phyloP scores from a whole-genome alignment of 163 green algal genomes.

The Scenedesmus sp. region DNA sequence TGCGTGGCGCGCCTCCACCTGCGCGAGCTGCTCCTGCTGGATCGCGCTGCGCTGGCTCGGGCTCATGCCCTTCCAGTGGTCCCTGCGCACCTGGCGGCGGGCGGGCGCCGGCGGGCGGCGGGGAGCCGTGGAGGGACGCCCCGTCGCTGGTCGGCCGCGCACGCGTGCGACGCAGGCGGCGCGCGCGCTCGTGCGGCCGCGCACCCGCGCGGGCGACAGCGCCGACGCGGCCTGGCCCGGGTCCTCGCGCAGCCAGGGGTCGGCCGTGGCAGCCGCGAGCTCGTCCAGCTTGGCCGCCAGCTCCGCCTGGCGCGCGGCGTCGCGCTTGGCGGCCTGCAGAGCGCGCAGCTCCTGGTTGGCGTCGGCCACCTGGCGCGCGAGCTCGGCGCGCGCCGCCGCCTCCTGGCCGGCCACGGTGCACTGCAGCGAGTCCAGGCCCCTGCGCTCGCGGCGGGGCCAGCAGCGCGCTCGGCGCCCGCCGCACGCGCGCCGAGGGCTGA shows the following conservation, averaged over 20 bases:
- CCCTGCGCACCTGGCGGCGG: constrained; percentile 32
- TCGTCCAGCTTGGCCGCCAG: constrained; percentile 47
- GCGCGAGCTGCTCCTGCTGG: constrained; percentile 18
- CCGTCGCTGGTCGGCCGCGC: too few relatives aligned
- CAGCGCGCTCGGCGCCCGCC: not conserved
- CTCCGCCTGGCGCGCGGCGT: constrained; percentile 37
- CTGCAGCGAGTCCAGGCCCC: constrained; percentile 31
- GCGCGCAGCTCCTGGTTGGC: constrained; percentile 57
- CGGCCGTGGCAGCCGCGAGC: constrained; percentile 56
- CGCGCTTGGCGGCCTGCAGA: constrained; percentile 51
- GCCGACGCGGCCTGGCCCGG: constrained; percentile 60
- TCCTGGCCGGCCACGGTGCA: constrained; percentile 1
- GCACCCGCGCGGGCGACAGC: constrained; percentile 55
- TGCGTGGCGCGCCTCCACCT: constrained; percentile 13
- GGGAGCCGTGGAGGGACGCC: too few relatives aligned
- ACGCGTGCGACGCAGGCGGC: too few relatives aligned
- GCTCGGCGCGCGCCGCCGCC: constrained; percentile 39
- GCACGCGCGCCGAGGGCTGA: not conserved
- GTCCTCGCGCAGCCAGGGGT: constrained; percentile 74
- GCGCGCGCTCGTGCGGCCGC: too few relatives aligned
- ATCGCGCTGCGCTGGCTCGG: constrained; percentile 20
- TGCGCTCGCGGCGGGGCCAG: constrained; percentile 2
- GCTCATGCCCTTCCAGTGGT: constrained; percentile 47
- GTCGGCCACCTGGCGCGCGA: constrained; percentile 46
- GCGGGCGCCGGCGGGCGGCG: too few relatives aligned